Percentiles rank a stretch among this genome's conserved stretches.
phyloP scores from a whole-genome alignment of 2,329 filamentous ascomycete genomes.

The Cercospora canescens region DNA sequence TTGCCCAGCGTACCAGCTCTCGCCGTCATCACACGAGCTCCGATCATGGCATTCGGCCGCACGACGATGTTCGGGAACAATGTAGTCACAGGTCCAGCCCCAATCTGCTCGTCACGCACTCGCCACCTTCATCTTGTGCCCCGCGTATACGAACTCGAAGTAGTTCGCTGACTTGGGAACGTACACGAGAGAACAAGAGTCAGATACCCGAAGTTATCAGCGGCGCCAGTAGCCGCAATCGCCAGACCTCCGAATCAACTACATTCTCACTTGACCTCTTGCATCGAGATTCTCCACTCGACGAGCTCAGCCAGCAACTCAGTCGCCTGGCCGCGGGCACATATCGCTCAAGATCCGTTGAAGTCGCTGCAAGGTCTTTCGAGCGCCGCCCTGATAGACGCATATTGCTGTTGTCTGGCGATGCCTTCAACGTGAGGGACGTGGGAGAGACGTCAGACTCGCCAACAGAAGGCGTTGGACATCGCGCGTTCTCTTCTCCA shows the following conservation, averaged over 20 bases:
- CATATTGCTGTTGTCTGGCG: conserved; percentile 26
- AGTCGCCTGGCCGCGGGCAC: conserved; percentile 25
- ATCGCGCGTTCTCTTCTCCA: neutral
- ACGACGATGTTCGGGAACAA: neutral
- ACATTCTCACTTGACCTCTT: conserved; percentile 20
- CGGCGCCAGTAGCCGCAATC: conserved; percentile 19
- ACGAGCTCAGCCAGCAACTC: conserved; percentile 34
- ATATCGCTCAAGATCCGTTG: conserved; percentile 28
- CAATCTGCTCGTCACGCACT: conserved; percentile 19
- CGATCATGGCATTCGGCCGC: neutral
- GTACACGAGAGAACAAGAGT: neutral
- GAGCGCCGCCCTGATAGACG: conserved; percentile 20
- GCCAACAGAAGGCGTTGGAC: neutral
- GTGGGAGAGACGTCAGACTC: neutral
- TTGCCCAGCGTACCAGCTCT: conserved; percentile 5
- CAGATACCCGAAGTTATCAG: conserved; percentile 19
- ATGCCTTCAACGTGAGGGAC: conserved; percentile 16
- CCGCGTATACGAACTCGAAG: conserved; percentile 19
- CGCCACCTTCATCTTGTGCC: neutral
- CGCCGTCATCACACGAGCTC: neutral
- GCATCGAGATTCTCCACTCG: conserved; percentile 33
- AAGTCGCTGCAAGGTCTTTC: conserved; percentile 27
- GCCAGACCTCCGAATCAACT: neutral
- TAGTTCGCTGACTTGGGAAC: conserved; percentile 24
- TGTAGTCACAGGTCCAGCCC: conserved; percentile 22